Conservation (phyloP, 192 early-diverging fungal genomes). For the Rhizoclosmatium globosum region DNA sequence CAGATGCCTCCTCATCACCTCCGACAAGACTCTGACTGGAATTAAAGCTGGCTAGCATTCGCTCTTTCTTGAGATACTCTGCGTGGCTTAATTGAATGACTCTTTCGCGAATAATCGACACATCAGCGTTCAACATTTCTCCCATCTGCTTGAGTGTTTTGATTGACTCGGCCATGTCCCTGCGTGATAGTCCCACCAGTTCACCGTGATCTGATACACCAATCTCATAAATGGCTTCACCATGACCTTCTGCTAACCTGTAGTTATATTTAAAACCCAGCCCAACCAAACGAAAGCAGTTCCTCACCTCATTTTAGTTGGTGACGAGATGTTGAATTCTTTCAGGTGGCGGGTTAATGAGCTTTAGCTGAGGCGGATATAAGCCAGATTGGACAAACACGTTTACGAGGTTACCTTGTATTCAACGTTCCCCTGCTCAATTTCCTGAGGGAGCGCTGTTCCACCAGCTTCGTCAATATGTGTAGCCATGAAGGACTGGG, state of each 20-base stretch:
- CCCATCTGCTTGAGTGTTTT: slow-evolving; percentile 74
- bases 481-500: slow-evolving; percentile 32
- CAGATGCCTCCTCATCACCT: not conserved
- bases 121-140: slow-evolving; percentile 66
- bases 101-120: slow-evolving; percentile 67
- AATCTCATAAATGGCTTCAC: slow-evolving; percentile 88
- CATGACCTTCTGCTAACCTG: slow-evolving; percentile 81
- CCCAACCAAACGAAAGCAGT: not conserved
- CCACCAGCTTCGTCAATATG: slow-evolving; percentile 23
- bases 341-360: slow-evolving; percentile 70
- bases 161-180: slow-evolving; percentile 69
- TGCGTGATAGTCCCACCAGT: slow-evolving; percentile 71
- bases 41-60: slow-evolving; percentile 17
- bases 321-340: slow-evolving; percentile 87
- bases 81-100: slow-evolving; percentile 35
- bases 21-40: slow-evolving; percentile 8
- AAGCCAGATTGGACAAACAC: slow-evolving; percentile 8
- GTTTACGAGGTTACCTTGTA: slow-evolving; percentile 70
- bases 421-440: slow-evolving; percentile 91
- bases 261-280: not conserved
- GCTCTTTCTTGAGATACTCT: slow-evolving; percentile 13
- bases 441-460: slow-evolving; percentile 32
- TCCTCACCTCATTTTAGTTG: slow-evolving; percentile 84
- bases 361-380: slow-evolving; percentile 65
- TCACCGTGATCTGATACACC: slow-evolving; percentile 88